Base-by-base conservation (phyloP, 2,329 filamentous ascomycete genomes). In the Diaporthe ampelina region DNA sequence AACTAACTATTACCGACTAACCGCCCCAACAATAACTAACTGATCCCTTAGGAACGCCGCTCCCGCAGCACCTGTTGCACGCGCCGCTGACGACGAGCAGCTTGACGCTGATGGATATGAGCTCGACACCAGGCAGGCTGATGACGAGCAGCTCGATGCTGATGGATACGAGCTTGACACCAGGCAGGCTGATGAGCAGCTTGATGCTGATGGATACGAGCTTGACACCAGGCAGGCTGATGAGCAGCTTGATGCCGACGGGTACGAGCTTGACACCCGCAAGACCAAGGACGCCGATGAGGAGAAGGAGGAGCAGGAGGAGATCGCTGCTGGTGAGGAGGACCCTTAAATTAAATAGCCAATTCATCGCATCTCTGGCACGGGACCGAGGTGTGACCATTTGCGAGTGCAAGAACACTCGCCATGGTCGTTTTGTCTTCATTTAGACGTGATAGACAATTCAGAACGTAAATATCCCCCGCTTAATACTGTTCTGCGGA, bases 301-400 rank as follows among this genome's bases (percentile, higher is more conserved):
- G 52, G 56, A 48, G 35, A 50, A 57, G 32, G 73, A 74, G 24
- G 73, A 71, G 21, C 8, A 71, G n/a, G 70, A 71, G 50, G 61
- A 50, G 21, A 6, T 35, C 4, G 70, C 71, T 19, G 61, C 69
- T 26, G 70, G 48, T 29, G 73, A 70, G 73, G 59, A 71, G 50
- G 70, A 63, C 11, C 21, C 58, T 11, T 72, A 68, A 56, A 50
- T 17, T 13, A 26, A 13, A 1, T 7, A n/a, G 13, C 5, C 1
- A 3, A 54, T 3, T n/a, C 4, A 24, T 11, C 17, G 4, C 10
- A 32, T 52, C 8, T 8, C 10, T 35, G 52, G 32, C 7, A 15
- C 26, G 24, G 45, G 29, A 26, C 50, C 45, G 32, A 37, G 10
- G 17, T 17, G 43, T 52, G 61, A 7, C 13, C 45, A 37, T 52